Conservation (phyloP, 2,329 filamentous ascomycete species). For the Pseudocercospora pini-densiflorae region DNA sequence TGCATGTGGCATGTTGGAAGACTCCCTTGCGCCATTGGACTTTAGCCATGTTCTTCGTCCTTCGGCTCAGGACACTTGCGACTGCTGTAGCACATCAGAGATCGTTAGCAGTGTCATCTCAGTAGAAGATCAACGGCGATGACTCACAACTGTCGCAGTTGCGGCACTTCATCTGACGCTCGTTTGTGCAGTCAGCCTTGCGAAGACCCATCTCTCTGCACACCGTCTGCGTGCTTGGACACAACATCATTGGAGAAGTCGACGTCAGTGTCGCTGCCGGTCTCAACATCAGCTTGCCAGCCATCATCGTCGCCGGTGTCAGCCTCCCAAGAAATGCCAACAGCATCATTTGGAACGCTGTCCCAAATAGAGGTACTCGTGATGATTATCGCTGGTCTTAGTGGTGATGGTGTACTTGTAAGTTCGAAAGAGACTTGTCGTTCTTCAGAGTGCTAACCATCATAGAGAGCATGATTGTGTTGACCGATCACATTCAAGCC, state of each 20-base stretch:
- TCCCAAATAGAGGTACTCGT: conserved; percentile 34
- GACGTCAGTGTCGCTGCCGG: conserved; percentile 10
- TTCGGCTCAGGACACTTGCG: too few species aligned
- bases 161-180: conserved; percentile 55
- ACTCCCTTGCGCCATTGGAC: too few species aligned
- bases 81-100: too few species aligned
- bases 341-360: conserved; percentile 22
- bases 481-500: too few species aligned
- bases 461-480: too few species aligned
- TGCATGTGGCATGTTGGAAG: too few species aligned
- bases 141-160: conserved; percentile 62
- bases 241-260: conserved; percentile 32
- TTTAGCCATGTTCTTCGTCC: too few species aligned
- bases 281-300: conserved; percentile 18
- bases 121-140: too few species aligned
- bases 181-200: conserved; percentile 65
- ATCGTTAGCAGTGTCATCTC: too few species aligned
- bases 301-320: conserved; percentile 22
- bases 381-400: conserved; percentile 3
- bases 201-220: conserved; percentile 55
- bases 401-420: background rate
- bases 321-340: conserved; percentile 28
- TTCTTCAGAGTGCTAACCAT: background rate
- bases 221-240: conserved; percentile 36
- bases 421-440: background rate